A percentile compares a stretch with the other conserved stretches of the same genome.
phyloP scores from a whole-genome alignment of 192 early-diverging fungal genomes.

The Linnemannia zychae region DNA sequence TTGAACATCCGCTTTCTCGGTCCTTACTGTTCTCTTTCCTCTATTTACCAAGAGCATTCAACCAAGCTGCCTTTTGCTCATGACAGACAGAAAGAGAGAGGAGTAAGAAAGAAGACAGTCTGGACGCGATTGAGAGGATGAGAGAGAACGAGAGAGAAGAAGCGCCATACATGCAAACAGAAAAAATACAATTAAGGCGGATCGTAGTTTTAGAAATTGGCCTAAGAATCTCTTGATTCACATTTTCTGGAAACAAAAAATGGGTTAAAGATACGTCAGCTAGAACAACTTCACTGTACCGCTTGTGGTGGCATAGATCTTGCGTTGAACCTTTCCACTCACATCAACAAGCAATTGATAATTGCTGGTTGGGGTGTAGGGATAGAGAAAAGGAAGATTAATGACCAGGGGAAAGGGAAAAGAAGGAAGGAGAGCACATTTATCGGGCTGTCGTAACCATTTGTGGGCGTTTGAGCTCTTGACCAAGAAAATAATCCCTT shows the following conservation, averaged over 20 bases:
- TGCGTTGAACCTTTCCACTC: not conserved
- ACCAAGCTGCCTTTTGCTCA: not conserved
- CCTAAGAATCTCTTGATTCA: not conserved
- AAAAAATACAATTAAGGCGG: not conserved
- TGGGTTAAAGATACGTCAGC: not conserved
- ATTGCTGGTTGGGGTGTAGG: not conserved
- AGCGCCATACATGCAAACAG: not conserved
- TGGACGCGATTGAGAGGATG: not conserved
- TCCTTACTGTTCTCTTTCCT: not conserved
- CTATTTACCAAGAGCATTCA: not conserved
- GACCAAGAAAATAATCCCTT: not conserved
- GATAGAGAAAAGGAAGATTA: not conserved
- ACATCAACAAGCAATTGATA: not conserved
- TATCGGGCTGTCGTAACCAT: not conserved
- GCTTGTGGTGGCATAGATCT: not conserved
- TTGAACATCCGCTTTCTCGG: not conserved
- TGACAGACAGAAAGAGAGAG: not conserved
- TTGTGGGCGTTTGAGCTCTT: not conserved
- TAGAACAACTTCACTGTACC: not conserved
- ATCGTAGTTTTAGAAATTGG: not conserved
- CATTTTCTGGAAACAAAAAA: not conserved
- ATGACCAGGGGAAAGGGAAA: not conserved
- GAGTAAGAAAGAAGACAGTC: not conserved
- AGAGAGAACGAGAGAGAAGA: not conserved
- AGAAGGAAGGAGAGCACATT: not conserved